Conservation (phyloP, 306 rosid species). For the Cyclanthera cordifolia region DNA sequence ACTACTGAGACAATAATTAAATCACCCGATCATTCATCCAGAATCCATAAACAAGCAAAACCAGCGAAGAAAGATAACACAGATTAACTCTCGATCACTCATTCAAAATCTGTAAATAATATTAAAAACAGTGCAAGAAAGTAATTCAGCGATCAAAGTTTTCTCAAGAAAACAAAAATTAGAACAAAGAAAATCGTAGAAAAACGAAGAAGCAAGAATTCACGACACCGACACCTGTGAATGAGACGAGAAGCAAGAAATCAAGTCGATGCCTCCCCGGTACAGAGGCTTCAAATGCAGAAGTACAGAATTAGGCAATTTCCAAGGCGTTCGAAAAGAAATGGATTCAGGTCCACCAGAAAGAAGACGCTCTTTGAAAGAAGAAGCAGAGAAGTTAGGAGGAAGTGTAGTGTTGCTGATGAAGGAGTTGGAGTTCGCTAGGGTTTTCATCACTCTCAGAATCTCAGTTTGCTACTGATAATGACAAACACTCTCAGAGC, state of each 20-base stretch:
- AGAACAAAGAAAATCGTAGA: neutral
- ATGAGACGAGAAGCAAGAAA: neutral
- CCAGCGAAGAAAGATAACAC: neutral
- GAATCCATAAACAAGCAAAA: neutral
- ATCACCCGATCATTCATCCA: neutral
- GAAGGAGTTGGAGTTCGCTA: neutral
- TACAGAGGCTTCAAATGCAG: neutral
- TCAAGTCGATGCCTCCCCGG: neutral
- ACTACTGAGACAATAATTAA: neutral
- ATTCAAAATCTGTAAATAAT: neutral
- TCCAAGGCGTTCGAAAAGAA: neutral
- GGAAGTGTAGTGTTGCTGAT: neutral
- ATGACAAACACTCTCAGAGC: neutral
- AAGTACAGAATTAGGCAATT: neutral
- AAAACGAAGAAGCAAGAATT: neutral
- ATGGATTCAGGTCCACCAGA: neutral
- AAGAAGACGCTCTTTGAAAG: neutral
- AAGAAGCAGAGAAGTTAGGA: neutral
- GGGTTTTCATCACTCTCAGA: constrained; percentile 10
- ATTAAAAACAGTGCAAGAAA: neutral
- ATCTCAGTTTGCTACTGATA: neutral
- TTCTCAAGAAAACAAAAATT: neutral
- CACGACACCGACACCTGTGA: neutral
- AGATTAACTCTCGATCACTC: neutral
- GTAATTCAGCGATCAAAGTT: neutral